A percentile compares a stretch with the other conserved stretches of the same genome.
Conservation (phyloP, 2,329 filamentous ascomycete species). For the Fonsecaea nubica region DNA sequence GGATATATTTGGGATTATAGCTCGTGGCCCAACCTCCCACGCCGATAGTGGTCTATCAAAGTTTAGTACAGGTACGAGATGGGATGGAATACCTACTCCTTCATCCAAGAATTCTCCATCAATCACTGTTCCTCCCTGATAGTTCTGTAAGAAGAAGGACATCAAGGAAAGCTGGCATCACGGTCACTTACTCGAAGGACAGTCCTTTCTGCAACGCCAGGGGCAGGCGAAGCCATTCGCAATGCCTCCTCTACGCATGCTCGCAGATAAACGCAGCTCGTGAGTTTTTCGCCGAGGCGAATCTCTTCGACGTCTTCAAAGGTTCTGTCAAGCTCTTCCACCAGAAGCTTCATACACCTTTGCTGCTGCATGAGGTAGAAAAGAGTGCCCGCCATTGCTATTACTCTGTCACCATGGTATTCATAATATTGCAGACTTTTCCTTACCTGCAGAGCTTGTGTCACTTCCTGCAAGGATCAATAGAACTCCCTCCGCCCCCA, state of each 20-base stretch:
- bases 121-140: conserved; percentile 46
- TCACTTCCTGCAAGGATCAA: conserved; percentile 35
- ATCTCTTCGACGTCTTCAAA: conserved; percentile 5
- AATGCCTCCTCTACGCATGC: conserved; percentile 51
- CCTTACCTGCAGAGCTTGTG: conserved; percentile 20
- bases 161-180: too few species aligned
- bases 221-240: conserved; percentile 41
- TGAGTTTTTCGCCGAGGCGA: conserved; percentile 10
- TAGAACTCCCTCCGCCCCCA: conserved; percentile 15
- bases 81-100: conserved; percentile 47
- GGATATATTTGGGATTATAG: conserved; percentile 11
- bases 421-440: too few species aligned
- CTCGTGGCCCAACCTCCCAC: conserved; percentile 9
- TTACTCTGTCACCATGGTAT: too few species aligned
- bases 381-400: conserved; percentile 45
- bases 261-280: conserved; percentile 44
- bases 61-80: not conserved
- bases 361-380: conserved; percentile 47
- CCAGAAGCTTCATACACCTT: not conserved
- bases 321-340: conserved; percentile 9
- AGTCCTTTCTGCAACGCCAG: conserved; percentile 49
- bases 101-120: conserved; percentile 51
- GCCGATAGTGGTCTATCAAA: conserved; percentile 7
- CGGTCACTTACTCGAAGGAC: conserved; percentile 20
- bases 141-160: not conserved